These are phyloP conservation scores for Gossypium gossypioides DNA, from an alignment of 441 rosid genomes.

Conservation along the genomic window DNA sequence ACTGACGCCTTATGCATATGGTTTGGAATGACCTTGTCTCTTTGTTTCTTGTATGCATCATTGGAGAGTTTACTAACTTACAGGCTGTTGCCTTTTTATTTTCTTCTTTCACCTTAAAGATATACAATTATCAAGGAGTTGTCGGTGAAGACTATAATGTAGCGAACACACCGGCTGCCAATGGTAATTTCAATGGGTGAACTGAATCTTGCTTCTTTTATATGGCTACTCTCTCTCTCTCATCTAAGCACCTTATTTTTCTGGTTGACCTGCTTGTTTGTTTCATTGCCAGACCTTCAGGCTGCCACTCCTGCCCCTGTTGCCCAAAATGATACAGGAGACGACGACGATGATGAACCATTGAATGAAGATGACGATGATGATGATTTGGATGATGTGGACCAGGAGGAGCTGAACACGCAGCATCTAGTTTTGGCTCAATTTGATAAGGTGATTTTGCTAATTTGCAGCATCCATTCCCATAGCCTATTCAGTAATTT, in stretches of 20 bases:
- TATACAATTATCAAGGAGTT: constrained; percentile 83
- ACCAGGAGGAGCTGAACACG: constrained; percentile 76
- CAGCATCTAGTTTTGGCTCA: constrained; percentile 94
- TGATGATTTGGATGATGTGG: constrained; percentile 64
- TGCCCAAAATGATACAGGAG: constrained; percentile 38
- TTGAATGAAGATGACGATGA: constrained; percentile 85
- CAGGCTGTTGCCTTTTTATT: not conserved
- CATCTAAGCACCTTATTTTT: not conserved
- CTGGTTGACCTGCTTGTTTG: not conserved
- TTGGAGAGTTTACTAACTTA: constrained; percentile 6
- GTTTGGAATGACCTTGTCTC: not conserved
- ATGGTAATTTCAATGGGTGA: constrained; percentile 35
- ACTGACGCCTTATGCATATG: not conserved
- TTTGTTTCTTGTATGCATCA: not conserved
- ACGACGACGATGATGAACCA: constrained; percentile 76
- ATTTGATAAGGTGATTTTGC: constrained; percentile 69
- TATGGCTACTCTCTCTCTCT: not conserved
- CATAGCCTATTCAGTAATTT: not conserved
- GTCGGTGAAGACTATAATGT: constrained; percentile 76
- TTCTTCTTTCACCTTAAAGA: constrained; percentile 34
- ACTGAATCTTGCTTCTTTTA: not conserved
- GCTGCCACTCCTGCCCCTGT: constrained; percentile 63
- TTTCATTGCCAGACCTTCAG: constrained; percentile 49
- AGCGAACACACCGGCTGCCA: constrained; percentile 83
- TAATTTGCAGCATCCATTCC: not conserved